Base-by-base conservation (phyloP, 352 stramenopile species). In the Globisporangium cystogenes region DNA sequence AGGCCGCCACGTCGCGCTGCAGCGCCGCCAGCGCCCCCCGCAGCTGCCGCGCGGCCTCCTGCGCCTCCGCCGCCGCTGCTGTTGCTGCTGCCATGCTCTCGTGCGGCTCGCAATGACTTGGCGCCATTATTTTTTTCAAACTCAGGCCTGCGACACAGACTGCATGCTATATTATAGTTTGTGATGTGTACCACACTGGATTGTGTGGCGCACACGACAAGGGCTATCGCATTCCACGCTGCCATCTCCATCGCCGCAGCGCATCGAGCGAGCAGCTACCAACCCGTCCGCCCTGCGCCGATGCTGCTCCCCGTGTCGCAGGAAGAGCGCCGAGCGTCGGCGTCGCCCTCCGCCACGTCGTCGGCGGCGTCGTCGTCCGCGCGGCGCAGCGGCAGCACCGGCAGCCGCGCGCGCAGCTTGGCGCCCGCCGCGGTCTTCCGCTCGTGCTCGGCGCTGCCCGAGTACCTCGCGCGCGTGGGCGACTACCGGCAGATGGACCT, bases 401-500 rank as follows among this genome's bases (percentile, higher is more conserved):
- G 8, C 39, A n/a, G 8, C 10, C 39, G 39, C 40, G n/a, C 40
- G 40, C 40, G 40, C 12, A 27, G 40, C 40, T 59, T 16, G 40
- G 63, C 18, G 51, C 59, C 41, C 67, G 82, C 40, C 21, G 20
- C 40, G 37, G 78, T 87, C 2, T 92, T 90, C 64, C 78, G 77
- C 41, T 82, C 76, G 15, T 90, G 79, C 56, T 90, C 82, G 26
- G 69, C 70, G 35, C 70, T 90, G 23, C 82, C 82, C 35, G 83
- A 93, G 64, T 95, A 95, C 68, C 86, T 93, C 51, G 61, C 76
- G 49, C 82, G 85, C 33, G 67, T 93, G 21, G 14, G 87, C 8
- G 82, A 93, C 67, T 88, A 89, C 60, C 74, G 78, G 52, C 85
- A 95, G 57, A 95, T 95, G 85, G 85, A 95, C 64, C 57, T 95